Conservation (phyloP, 164 flowering plant genomes). For the Platanus orientalis region DNA sequence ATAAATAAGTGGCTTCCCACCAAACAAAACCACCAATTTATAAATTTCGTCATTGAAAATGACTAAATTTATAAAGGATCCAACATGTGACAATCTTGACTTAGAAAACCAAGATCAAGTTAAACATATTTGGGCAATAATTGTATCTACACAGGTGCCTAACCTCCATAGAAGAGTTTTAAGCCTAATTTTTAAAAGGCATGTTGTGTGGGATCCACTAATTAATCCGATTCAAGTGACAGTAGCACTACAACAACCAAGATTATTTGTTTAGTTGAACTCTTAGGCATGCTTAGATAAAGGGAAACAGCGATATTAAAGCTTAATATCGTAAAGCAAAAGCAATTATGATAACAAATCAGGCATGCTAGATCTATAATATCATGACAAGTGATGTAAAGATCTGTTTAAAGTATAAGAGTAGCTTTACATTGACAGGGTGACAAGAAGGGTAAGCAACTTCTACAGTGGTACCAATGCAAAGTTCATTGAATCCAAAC, state of each 20-base stretch:
- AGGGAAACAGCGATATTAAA: conserved; percentile 21
- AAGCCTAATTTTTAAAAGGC: too few relatives aligned
- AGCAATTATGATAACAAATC: conserved; percentile 29
- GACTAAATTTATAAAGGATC: too few relatives aligned
- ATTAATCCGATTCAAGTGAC: conserved; percentile 11
- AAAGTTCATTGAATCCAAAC: too few relatives aligned
- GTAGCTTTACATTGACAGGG: too few relatives aligned
- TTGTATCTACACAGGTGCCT: too few relatives aligned
- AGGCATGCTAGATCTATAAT: conserved; percentile 34
- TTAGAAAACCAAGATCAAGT: too few relatives aligned
- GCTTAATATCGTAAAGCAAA: conserved; percentile 29
- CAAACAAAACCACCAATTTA: background rate
- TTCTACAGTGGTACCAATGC: too few relatives aligned
- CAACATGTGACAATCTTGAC: too few relatives aligned
- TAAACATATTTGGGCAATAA: too few relatives aligned
- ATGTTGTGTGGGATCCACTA: conserved; percentile 25
- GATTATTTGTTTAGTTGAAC: conserved; percentile 8
- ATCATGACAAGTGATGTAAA: conserved; percentile 19
- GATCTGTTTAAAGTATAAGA: conserved; percentile 12
- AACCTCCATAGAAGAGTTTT: background rate
- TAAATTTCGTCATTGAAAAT: too few relatives aligned
- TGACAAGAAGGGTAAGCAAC: too few relatives aligned
- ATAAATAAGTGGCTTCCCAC: background rate
- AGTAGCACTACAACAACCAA: conserved; percentile 18
- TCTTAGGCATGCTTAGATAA: conserved; percentile 22